These are phyloP conservation scores for Dendrothele bispora DNA, from an alignment of 768 basidiomycete species.

Conservation along the genomic window DNA sequence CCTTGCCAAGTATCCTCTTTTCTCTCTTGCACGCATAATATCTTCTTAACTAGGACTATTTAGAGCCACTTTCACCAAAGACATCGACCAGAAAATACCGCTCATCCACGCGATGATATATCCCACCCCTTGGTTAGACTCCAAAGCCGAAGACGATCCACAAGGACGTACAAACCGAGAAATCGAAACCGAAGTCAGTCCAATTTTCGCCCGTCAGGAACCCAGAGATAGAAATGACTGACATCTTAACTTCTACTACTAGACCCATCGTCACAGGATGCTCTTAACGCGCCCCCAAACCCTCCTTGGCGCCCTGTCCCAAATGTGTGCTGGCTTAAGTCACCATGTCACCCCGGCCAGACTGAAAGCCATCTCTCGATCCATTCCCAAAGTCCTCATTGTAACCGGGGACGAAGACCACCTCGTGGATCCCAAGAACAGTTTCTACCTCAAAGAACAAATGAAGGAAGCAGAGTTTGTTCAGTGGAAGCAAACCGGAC, in stretches of 20 bases:
- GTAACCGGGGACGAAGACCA: constrained; percentile 71
- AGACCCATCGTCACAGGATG: constrained; percentile 50
- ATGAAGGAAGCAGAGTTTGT: constrained; percentile 65
- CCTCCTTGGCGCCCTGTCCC: constrained; percentile 63
- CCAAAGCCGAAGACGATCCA: constrained; percentile 49
- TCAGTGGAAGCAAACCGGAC: constrained; percentile 64
- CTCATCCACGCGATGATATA: constrained; percentile 59
- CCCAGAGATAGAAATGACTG: background rate
- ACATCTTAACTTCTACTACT: background rate
- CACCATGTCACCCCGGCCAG: constrained; percentile 55
- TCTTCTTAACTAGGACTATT: too few relatives aligned
- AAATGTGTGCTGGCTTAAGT: constrained; percentile 67
- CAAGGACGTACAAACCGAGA: constrained; percentile 65
- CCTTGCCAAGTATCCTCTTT: constrained; percentile 32
- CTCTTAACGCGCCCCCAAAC: constrained; percentile 57
- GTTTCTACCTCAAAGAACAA: constrained; percentile 45
- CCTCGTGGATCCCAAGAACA: constrained; percentile 53
- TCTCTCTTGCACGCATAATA: too few relatives aligned
- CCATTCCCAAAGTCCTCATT: constrained; percentile 65
- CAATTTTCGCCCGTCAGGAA: too few relatives aligned
- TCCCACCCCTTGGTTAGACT: constrained; percentile 59
- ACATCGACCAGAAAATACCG: constrained; percentile 47
- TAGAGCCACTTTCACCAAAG: constrained; percentile 40
- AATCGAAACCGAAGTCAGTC: constrained; percentile 52
- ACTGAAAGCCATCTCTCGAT: constrained; percentile 46